Evolutionary conservation across 148 eudicot species (phyloP).

Genomic region (Chenopodium formosanum): DNA sequence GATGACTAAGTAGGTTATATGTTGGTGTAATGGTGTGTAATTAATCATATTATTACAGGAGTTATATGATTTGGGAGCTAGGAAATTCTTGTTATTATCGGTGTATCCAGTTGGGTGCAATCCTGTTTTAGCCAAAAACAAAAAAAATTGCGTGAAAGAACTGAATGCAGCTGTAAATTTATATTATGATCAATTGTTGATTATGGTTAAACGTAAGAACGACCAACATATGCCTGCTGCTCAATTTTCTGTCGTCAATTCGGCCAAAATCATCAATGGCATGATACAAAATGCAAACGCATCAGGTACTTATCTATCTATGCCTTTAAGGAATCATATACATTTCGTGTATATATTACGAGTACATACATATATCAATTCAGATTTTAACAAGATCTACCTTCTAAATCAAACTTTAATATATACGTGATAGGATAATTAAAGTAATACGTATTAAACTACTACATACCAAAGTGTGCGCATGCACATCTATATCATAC

Average conservation of each 20-base stretch:
- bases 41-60: slow-evolving; percentile 9
- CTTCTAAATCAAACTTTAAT: no score
- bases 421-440: no score
- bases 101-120: slow-evolving; percentile 40
- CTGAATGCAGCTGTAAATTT: slow-evolving; percentile 5
- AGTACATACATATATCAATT: no score
- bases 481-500: no score
- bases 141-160: slow-evolving; percentile 3
- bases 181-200: slow-evolving; percentile 19
- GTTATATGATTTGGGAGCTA: slow-evolving; percentile 32
- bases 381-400: no score
- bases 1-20: no score
- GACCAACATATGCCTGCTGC: slow-evolving; percentile 26
- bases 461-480: no score
- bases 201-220: slow-evolving; percentile 13
- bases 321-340: no score
- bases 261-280: slow-evolving; percentile 28
- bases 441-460: no score
- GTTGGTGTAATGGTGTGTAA: no score
- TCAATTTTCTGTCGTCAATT: slow-evolving; percentile 25
- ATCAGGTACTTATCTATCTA: slow-evolving; percentile 10
- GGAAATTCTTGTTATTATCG: slow-evolving; percentile 27
- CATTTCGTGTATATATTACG: no score
- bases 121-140: slow-evolving; percentile 14
- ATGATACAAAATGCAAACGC: slow-evolving; percentile 16